Conservation (phyloP, 176 grass and related monocot genomes). For the Phragmites australis region DNA sequence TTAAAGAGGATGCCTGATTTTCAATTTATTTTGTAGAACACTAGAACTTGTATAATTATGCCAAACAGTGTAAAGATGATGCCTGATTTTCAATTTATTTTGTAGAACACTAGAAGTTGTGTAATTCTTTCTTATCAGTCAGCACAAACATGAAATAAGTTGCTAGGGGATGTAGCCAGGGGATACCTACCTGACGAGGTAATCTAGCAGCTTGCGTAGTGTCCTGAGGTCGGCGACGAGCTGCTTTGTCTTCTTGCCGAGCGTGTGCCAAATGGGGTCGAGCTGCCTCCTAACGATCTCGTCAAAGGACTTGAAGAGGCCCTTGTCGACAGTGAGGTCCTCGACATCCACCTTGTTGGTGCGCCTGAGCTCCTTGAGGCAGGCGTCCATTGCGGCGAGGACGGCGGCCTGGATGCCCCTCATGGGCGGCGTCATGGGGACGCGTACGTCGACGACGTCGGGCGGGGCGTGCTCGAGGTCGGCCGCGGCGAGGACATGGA, state of each 20-base stretch:
- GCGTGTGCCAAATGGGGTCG: conserved; percentile 93
- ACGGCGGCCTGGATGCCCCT: conserved; percentile 76
- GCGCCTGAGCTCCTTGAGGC: conserved; percentile 86
- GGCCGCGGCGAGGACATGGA: conserved; percentile 73
- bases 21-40: background rate
- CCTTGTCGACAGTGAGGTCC: conserved; percentile 88
- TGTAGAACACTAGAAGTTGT: background rate
- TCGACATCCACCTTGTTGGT: conserved; percentile 96
- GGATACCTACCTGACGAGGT: conserved; percentile 68
- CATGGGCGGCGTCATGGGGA: conserved; percentile 77
- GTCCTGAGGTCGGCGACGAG: conserved; percentile 96
- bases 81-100: background rate
- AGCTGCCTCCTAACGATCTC: conserved; percentile 90
- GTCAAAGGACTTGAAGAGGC: conserved; percentile 95
- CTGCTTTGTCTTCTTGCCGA: conserved; percentile 99
- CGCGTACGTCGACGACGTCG: conserved; percentile 80
- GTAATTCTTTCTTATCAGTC: background rate
- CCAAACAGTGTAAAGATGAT: conserved; percentile 11
- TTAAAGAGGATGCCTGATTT: conserved; percentile 14
- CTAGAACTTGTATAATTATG: background rate
- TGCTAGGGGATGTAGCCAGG: background rate
- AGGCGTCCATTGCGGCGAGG: conserved; percentile 82
- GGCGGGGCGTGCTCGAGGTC: conserved; percentile 81
- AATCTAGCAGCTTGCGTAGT: conserved; percentile 90
- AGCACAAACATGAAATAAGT: background rate